Base-by-base conservation (phyloP, 176 grass and related monocot species). In the Avena atlantica region DNA sequence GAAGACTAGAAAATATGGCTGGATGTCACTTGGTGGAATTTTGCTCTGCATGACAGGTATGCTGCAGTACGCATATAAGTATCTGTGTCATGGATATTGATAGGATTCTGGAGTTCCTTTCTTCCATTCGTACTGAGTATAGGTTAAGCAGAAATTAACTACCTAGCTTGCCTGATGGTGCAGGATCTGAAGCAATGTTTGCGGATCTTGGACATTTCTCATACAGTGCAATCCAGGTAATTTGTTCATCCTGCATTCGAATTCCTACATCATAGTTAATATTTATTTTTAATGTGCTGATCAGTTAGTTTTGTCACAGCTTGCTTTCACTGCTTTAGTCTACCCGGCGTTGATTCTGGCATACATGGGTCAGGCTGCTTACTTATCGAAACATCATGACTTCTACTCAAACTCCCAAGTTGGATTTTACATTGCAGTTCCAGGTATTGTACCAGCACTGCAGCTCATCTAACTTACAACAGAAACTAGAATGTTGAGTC, bases 151-250 rank as follows among this genome's bases (percentile, higher is more conserved):
- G 25, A 60, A 84, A 10, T 27, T 92, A 47, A 85, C 34, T 55
- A 56, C 16, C 52, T 52, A 84, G 44, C 52, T 37, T 81, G 21
- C 17, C 23, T 67, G 57, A 84, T 12, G 62, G 42, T 78, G 71
- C 85, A 98, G 97, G 97, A 87, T 99, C 97, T 2, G 97, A 99
- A 92, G 97, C 97, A 79, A 99, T 99, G 97, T 99, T 99, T 84
- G 97, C 97, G 17, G 97, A 99, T 87, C 97, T 99, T 73, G 97
- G 97, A 3, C 97, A 99, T 76, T 99, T 99, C 84, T 96, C 97
- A 23, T 99, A 93, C 60, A 93, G 89, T 87, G 94, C 97, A 64
- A 99, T 99, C 72, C 97, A 98, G 90, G 96, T 96, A 85, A 78
- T 25, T 23, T 65, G 10, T 88, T 90, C 11, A 75, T 78, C 68